These are phyloP conservation scores for Trichoderma orchidacearum DNA, from an alignment of 495 filamentous ascomycete species.

Conservation along the genomic window DNA sequence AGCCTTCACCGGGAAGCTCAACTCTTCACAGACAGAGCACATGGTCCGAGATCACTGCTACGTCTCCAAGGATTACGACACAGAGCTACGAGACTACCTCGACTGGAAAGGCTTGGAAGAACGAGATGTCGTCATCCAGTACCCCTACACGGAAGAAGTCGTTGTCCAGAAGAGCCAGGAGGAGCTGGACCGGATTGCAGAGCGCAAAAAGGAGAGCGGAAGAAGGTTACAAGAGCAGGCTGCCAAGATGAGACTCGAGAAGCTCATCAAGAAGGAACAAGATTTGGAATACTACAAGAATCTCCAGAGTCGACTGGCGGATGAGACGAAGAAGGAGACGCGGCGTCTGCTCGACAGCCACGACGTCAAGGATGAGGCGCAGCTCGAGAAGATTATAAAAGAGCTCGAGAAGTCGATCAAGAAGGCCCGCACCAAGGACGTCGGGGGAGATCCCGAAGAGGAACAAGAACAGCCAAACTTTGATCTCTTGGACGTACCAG, in stretches of 20 bases:
- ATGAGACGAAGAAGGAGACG: constrained; percentile 75
- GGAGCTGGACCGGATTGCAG: constrained; percentile 74
- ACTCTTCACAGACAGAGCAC: constrained; percentile 70
- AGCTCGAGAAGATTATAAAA: constrained; percentile 64
- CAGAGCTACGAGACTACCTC: constrained; percentile 58
- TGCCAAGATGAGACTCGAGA: constrained; percentile 89
- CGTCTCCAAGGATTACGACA: constrained; percentile 66
- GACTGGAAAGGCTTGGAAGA: constrained; percentile 85
- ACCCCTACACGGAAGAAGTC: constrained; percentile 83
- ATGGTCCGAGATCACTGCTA: constrained; percentile 86
- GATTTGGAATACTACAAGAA: constrained; percentile 89
- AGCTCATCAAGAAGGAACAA: constrained; percentile 87
- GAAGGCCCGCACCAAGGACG: constrained; percentile 78
- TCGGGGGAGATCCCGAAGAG: constrained; percentile 71
- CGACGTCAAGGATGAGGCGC: constrained; percentile 79
- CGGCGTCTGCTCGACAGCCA: constrained; percentile 76
- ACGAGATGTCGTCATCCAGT: constrained; percentile 77
- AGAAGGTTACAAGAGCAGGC: constrained; percentile 88
- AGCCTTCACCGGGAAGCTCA: constrained; percentile 68
- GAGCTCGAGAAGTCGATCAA: constrained; percentile 83
- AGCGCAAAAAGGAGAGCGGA: constrained; percentile 86
- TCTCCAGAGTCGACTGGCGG: constrained; percentile 48
- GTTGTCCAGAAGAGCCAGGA: constrained; percentile 83
- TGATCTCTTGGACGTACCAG: constrained; percentile 75
- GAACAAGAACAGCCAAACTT: constrained; percentile 66